phyloP scores from a whole-genome alignment of 306 rosid genomes.

The Styphnolobium japonicum region DNA sequence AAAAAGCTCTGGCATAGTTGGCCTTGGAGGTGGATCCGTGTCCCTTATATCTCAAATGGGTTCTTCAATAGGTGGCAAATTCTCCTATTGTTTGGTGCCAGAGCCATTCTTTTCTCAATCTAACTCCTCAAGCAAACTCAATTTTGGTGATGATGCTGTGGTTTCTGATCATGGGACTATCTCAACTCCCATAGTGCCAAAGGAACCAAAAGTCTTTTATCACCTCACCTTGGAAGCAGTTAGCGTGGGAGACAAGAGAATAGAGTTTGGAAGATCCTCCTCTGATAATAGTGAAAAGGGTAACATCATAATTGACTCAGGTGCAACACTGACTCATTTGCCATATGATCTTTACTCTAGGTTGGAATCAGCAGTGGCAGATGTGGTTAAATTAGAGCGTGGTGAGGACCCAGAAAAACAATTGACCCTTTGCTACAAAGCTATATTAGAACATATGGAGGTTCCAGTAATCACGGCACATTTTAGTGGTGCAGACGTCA shows the following conservation, averaged over 20 bases:
- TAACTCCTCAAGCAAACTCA: not conserved
- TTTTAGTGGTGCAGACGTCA: constrained; percentile 28
- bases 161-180: constrained; percentile 20
- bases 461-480: constrained; percentile 19
- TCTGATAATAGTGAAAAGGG: not conserved
- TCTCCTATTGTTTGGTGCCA: constrained; percentile 48
- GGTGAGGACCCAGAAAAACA: not conserved
- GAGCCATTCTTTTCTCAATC: not conserved
- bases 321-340: constrained; percentile 32
- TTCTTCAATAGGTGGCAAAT: constrained; percentile 27
- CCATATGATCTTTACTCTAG: constrained; percentile 9
- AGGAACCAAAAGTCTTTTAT: not conserved
- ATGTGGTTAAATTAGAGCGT: not conserved
- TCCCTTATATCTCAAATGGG: constrained; percentile 40
- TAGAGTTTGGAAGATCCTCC: not conserved
- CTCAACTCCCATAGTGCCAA: constrained; percentile 9
- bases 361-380: constrained; percentile 19
- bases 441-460: not conserved
- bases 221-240: not conserved
- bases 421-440: constrained; percentile 30
- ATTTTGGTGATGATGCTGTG: constrained; percentile 23
- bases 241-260: not conserved
- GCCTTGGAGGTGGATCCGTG: constrained; percentile 32
- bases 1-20: constrained; percentile 38
- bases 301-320: constrained; percentile 45